Percentiles rank a stretch among this genome's conserved stretches.
These are phyloP conservation scores for Gossypium laxum DNA, from an alignment of 441 rosid species.

Conservation along the genomic window DNA sequence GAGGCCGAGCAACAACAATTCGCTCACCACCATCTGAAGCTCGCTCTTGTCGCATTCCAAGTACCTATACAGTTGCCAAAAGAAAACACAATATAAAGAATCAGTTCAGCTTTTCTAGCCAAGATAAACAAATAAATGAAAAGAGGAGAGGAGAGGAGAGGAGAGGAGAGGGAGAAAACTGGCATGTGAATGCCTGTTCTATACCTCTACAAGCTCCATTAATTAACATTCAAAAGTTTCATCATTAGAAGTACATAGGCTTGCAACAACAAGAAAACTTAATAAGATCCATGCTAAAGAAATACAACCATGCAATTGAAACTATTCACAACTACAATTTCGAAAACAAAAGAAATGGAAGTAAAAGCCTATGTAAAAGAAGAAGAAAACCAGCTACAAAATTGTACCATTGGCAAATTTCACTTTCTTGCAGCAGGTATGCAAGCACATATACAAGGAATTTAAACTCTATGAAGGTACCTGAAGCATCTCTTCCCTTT, in stretches of 20 bases:
- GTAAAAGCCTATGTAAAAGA: not conserved
- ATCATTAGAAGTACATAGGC: not conserved
- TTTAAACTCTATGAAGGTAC: conserved; percentile 29
- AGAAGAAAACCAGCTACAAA: not conserved
- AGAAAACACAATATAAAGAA: conserved; percentile 12
- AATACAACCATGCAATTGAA: not conserved
- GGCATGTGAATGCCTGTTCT: not conserved
- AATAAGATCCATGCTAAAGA: not conserved
- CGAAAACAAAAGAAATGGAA: not conserved
- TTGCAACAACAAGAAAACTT: not conserved
- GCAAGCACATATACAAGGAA: not conserved
- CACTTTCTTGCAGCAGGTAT: not conserved
- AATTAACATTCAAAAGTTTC: not conserved
- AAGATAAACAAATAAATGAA: conserved; percentile 3
- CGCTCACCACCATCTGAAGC: conserved; percentile 93
- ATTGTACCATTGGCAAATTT: not conserved
- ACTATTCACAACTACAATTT: not conserved
- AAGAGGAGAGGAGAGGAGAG: not conserved
- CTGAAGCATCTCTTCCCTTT: conserved; percentile 80
- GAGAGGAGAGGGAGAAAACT: not conserved
- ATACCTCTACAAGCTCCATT: not conserved
- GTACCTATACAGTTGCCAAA: conserved; percentile 40
- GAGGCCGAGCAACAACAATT: conserved; percentile 71
- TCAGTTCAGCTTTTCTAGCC: conserved; percentile 6
- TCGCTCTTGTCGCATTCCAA: conserved; percentile 82